phyloP scores from a whole-genome alignment of 306 rosid genomes.

The Prosopis cineraria region DNA sequence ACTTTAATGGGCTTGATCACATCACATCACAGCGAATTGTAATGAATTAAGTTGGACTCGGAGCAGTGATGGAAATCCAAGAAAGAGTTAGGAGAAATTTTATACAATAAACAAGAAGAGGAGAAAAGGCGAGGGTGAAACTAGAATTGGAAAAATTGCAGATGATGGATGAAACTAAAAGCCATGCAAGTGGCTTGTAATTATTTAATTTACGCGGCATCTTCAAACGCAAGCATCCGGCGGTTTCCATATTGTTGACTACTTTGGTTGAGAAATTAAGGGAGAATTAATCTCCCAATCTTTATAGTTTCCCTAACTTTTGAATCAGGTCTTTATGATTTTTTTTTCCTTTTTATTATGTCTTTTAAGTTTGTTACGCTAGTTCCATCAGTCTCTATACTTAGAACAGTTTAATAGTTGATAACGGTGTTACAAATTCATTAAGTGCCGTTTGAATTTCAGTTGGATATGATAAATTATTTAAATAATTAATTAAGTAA shows the following conservation, averaged over 20 bases:
- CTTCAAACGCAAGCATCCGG: constrained; percentile 9
- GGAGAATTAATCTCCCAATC: no score
- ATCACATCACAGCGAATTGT: neutral
- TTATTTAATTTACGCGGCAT: neutral
- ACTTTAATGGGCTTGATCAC: neutral
- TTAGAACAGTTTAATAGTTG: no score
- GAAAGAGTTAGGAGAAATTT: neutral
- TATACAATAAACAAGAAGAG: neutral
- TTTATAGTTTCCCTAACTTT: no score
- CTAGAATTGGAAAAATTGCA: neutral
- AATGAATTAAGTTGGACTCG: neutral
- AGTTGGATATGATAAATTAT: no score
- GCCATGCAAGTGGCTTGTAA: neutral
- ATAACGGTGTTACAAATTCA: no score
- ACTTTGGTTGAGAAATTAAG: neutral
- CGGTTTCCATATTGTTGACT: constrained; percentile 5
- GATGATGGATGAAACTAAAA: neutral
- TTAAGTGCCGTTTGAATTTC: no score
- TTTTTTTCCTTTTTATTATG: no score
- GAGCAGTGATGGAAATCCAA: neutral
- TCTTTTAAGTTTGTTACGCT: no score
- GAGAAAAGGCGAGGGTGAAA: neutral
- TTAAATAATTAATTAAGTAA: no score
- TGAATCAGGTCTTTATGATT: no score
- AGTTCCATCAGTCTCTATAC: no score